A percentile compares a stretch with the other conserved stretches of the same genome.
Evolutionary conservation across 2,329 filamentous ascomycete genomes (phyloP).

Genomic region (Colletotrichum sp.): DNA sequence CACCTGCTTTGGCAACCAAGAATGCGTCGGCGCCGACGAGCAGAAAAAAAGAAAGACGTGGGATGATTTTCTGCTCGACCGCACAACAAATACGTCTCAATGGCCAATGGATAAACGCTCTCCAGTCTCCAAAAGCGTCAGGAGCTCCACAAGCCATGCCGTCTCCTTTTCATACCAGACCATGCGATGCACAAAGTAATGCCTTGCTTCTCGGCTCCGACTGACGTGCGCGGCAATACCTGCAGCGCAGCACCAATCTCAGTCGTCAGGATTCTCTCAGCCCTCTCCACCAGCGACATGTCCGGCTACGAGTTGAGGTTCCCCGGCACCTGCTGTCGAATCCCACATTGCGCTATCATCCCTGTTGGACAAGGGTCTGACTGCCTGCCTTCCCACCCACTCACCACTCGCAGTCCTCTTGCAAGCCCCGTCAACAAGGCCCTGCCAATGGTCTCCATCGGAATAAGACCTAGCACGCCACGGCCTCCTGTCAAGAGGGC

Average conservation of each 20-base stretch:
- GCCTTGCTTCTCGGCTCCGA: constrained; percentile 3
- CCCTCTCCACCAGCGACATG: not conserved
- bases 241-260: not conserved
- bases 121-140: not conserved
- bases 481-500: constrained; percentile 3
- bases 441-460: constrained; percentile 18
- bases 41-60: not conserved
- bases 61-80: not conserved
- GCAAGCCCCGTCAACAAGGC: not conserved
- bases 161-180: not conserved
- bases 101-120: not conserved
- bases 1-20: not conserved
- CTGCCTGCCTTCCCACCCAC: not conserved
- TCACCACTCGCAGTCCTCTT: not conserved
- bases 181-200: not conserved
- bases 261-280: not conserved
- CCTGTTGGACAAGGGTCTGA: constrained; percentile 1
- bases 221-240: constrained; percentile 1
- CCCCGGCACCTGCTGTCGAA: constrained; percentile 13
- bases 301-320: constrained; percentile 1
- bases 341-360: constrained; percentile 22
- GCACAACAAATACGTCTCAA: not conserved
- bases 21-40: not conserved
- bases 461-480: constrained; percentile 10
- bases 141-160: not conserved